These are phyloP conservation scores for Cyclocybe cylindracea DNA, from an alignment of 768 basidiomycete species.

Conservation along the genomic window DNA sequence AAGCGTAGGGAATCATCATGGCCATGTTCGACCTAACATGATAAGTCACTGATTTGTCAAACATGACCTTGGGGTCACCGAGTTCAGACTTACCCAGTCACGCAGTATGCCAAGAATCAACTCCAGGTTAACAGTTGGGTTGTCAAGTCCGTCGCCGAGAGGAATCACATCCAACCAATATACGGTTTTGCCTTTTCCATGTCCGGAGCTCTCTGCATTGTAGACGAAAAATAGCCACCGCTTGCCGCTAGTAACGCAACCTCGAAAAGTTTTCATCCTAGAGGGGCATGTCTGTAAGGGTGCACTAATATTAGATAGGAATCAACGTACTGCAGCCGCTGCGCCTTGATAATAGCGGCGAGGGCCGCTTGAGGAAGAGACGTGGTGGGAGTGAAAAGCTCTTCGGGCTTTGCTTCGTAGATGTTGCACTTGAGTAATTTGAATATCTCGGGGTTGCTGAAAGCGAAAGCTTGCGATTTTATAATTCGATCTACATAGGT, in stretches of 20 bases:
- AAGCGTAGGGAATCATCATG: conserved; percentile 11
- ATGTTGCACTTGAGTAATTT: conserved; percentile 15
- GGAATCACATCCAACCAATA: conserved; percentile 13
- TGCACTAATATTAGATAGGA: conserved; percentile 3
- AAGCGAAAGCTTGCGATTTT: conserved; percentile 13
- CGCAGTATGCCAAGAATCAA: conserved; percentile 14
- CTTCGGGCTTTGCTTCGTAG: conserved; percentile 17
- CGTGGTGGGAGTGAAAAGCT: conserved; percentile 7
- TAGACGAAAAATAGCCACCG: conserved; percentile 14
- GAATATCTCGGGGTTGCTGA: conserved; percentile 12
- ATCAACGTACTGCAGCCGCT: conserved; percentile 7
- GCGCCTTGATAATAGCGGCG: conserved; percentile 14
- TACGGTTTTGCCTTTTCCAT: conserved; percentile 8
- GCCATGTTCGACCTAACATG: conserved; percentile 13
- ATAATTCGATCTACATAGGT: conserved; percentile 11
- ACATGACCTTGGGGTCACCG: background rate
- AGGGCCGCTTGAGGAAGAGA: conserved; percentile 13
- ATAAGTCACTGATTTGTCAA: background rate
- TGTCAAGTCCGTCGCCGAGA: conserved; percentile 9
- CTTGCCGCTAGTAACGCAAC: conserved; percentile 16
- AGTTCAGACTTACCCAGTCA: conserved; percentile 16
- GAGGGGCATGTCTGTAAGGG: background rate
- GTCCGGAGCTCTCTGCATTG: background rate
- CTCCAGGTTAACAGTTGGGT: conserved; percentile 10
- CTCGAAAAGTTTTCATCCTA: conserved; percentile 14